Percentiles rank a stretch among this genome's conserved stretches.
phyloP scores from a whole-genome alignment of 2,329 filamentous ascomycete species.

The Dryadomyces quercivorus region DNA sequence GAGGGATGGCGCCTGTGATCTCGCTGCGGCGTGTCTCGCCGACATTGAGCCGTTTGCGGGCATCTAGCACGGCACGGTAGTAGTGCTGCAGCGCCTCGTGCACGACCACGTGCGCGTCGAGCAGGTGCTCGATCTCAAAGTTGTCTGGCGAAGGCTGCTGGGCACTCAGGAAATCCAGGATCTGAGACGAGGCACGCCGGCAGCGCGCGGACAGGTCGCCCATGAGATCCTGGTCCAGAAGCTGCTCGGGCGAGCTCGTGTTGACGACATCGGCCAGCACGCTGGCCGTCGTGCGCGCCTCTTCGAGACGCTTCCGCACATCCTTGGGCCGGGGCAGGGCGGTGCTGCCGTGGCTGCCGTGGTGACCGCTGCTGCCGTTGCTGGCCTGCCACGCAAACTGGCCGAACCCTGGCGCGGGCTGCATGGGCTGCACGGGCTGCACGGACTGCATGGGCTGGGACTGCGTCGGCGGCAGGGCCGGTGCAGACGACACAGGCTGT shows the following conservation, averaged over 20 bases:
- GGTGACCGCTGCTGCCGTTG: constrained; percentile 9
- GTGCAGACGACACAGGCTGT: neutral
- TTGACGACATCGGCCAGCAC: constrained; percentile 86
- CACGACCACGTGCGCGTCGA: constrained; percentile 89
- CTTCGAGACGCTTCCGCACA: constrained; percentile 72
- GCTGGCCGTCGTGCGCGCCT: constrained; percentile 81
- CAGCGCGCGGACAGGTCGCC: constrained; percentile 87
- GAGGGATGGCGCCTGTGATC: constrained; percentile 16
- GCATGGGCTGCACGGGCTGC: neutral
- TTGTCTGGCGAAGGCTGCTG: constrained; percentile 76
- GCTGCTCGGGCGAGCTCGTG: constrained; percentile 64
- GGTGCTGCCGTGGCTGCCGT: constrained; percentile 18
- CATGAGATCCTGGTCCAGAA: constrained; percentile 76
- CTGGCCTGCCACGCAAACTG: neutral
- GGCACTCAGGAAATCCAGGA: constrained; percentile 76
- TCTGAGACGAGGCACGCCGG: constrained; percentile 62
- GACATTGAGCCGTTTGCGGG: constrained; percentile 41
- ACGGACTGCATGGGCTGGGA: neutral
- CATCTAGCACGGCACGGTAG: constrained; percentile 63
- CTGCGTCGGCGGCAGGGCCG: neutral
- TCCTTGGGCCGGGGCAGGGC: constrained; percentile 59
- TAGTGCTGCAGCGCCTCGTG: constrained; percentile 73
- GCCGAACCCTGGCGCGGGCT: neutral
- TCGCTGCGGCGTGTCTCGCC: constrained; percentile 17
- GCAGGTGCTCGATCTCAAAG: constrained; percentile 83